Conservation (phyloP, 1,284 basidiomycete species). For the Cerrena zonata region DNA sequence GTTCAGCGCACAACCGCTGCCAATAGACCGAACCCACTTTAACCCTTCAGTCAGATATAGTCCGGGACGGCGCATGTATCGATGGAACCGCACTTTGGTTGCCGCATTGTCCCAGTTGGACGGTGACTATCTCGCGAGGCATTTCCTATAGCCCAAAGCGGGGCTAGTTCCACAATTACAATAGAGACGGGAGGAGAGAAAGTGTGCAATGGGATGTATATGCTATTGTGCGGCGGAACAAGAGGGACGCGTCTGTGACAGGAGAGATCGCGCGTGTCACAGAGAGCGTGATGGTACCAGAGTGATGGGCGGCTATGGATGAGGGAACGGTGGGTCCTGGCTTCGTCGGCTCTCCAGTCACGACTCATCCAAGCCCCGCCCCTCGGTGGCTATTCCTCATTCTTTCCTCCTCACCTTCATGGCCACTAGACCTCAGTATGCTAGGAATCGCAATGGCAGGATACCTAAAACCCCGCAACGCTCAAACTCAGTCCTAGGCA, state of each 20-base stretch:
- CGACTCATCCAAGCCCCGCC: neutral
- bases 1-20: constrained; percentile 93
- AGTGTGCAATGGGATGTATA: neutral
- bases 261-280: constrained; percentile 5
- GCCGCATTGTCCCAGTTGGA: constrained; percentile 91
- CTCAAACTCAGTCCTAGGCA: constrained; percentile 24
- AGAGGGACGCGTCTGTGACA: constrained; percentile 1
- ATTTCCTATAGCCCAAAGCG: constrained; percentile 31
- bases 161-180: neutral
- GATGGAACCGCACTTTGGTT: constrained; percentile 74
- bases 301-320: too few relatives aligned
- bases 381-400: neutral
- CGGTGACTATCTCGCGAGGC: constrained; percentile 83
- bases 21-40: constrained; percentile 88
- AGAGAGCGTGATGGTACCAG: constrained; percentile 13
- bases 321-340: too few relatives aligned
- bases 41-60: constrained; percentile 17
- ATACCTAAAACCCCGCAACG: constrained; percentile 16
- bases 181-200: too few relatives aligned
- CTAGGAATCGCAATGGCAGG: constrained; percentile 5
- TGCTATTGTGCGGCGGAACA: neutral
- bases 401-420: neutral
- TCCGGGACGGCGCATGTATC: constrained; percentile 8
- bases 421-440: neutral
- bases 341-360: neutral